Conservation (phyloP, 2,329 filamentous ascomycete genomes). For the Aspergillus chevalieri region DNA sequence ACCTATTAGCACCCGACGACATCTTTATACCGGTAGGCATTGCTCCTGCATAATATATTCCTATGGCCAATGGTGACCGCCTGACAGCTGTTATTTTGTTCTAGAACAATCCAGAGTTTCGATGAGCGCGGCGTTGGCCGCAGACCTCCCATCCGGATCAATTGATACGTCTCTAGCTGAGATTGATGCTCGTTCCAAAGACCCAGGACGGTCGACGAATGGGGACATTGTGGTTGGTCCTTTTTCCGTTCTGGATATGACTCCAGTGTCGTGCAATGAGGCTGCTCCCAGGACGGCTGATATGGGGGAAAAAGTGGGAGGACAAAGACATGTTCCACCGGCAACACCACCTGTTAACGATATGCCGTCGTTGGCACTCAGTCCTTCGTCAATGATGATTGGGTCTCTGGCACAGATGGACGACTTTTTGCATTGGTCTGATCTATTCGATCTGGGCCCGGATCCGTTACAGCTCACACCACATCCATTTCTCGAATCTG, state of each 20-base stretch:
- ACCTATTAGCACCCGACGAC: constrained; percentile 15
- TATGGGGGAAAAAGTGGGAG: not conserved
- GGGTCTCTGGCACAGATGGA: constrained; percentile 20
- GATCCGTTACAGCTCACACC: constrained; percentile 13
- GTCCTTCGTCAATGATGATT: constrained; percentile 2
- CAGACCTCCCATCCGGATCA: constrained; percentile 22
- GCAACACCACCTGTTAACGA: not conserved
- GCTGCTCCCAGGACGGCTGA: not conserved
- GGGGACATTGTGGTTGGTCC: constrained; percentile 24
- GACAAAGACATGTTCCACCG: constrained; percentile 1
- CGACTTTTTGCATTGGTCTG: constrained; percentile 29
- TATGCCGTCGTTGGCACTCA: not conserved
- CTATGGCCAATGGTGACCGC: not conserved
- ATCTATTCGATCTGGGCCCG: constrained; percentile 25
- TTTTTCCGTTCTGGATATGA: constrained; percentile 25
- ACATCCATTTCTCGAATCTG: constrained; percentile 9
- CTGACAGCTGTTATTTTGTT: not conserved
- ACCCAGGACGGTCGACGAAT: constrained; percentile 8
- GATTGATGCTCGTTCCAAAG: constrained; percentile 23
- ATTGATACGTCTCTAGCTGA: constrained; percentile 28
- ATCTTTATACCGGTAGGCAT: constrained; percentile 27
- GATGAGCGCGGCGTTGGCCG: constrained; percentile 25
- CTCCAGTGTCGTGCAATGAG: not conserved
- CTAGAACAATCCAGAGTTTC: constrained; percentile 23
- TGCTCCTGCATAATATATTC: not conserved